Evolutionary conservation across 176 grass and related monocot species (phyloP).

Genomic region (Secale cereale): DNA sequence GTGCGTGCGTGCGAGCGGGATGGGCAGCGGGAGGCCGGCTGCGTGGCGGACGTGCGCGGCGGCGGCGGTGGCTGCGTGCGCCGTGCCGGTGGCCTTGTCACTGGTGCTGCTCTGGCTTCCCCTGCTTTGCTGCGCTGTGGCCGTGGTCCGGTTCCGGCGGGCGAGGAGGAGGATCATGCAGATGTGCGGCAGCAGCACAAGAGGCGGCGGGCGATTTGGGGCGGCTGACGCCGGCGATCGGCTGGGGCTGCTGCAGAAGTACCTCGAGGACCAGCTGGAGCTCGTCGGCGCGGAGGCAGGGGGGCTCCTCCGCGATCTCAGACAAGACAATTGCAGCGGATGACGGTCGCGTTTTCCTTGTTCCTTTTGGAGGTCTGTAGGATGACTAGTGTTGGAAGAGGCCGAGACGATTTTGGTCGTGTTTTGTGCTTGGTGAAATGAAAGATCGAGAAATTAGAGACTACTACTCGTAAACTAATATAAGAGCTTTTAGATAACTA

Average conservation of each 20-base stretch:
- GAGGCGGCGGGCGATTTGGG: background rate
- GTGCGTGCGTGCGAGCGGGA: background rate
- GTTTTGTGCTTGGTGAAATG: background rate
- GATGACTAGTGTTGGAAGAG: background rate
- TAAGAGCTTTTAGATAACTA: too few relatives aligned
- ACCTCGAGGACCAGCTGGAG: constrained; percentile 72
- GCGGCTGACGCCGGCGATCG: background rate
- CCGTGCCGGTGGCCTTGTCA: constrained; percentile 39
- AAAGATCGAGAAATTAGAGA: background rate
- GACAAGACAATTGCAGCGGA: background rate
- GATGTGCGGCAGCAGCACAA: background rate
- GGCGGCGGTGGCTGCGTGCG: constrained; percentile 26
- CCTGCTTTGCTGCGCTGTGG: constrained; percentile 47
- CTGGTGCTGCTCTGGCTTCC: constrained; percentile 39
- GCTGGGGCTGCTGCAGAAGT: constrained; percentile 44
- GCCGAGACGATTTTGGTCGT: background rate
- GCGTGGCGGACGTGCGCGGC: constrained; percentile 4
- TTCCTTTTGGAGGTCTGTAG: background rate
- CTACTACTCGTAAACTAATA: too few relatives aligned
- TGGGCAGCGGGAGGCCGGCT: background rate
- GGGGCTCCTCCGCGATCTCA: background rate
- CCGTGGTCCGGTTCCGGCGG: constrained; percentile 34
- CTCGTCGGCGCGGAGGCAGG: constrained; percentile 34
- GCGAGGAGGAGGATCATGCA: background rate
- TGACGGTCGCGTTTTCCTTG: too few relatives aligned